Conservation (phyloP, 2,329 filamentous ascomycete species). For the Pyrenochaeta sp. region DNA sequence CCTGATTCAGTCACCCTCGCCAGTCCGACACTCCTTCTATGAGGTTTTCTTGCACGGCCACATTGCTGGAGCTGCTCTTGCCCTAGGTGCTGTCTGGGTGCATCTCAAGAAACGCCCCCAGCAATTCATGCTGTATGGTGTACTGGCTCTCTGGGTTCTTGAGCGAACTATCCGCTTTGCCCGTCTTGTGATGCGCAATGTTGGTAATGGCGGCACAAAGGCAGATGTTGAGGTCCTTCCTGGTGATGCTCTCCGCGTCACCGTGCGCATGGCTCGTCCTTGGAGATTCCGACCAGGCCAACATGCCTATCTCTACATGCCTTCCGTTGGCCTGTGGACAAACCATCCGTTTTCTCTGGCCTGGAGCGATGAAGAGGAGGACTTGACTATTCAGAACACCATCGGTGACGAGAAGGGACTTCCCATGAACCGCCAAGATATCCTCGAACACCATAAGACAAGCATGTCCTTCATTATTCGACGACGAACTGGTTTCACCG, state of each 20-base stretch:
- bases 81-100: constrained; percentile 71
- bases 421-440: constrained; percentile 59
- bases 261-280: constrained; percentile 76
- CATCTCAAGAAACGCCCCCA: constrained; percentile 65
- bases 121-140: constrained; percentile 67
- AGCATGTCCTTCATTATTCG: constrained; percentile 84
- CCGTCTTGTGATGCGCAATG: constrained; percentile 69
- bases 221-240: constrained; percentile 78
- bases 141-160: constrained; percentile 70
- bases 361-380: constrained; percentile 72
- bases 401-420: constrained; percentile 54
- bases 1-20: constrained; percentile 72
- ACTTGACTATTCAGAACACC: constrained; percentile 36
- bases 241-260: constrained; percentile 76
- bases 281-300: constrained; percentile 79
- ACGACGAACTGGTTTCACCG: constrained; percentile 87
- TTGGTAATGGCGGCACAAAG: constrained; percentile 70
- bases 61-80: constrained; percentile 67
- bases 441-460: constrained; percentile 58
- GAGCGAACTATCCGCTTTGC: constrained; percentile 69
- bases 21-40: constrained; percentile 79
- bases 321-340: constrained; percentile 73
- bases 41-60: constrained; percentile 79
- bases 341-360: constrained; percentile 82
- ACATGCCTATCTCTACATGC: constrained; percentile 82